phyloP scores from a whole-genome alignment of 495 filamentous ascomycete species.

The Glonium stellatum region DNA sequence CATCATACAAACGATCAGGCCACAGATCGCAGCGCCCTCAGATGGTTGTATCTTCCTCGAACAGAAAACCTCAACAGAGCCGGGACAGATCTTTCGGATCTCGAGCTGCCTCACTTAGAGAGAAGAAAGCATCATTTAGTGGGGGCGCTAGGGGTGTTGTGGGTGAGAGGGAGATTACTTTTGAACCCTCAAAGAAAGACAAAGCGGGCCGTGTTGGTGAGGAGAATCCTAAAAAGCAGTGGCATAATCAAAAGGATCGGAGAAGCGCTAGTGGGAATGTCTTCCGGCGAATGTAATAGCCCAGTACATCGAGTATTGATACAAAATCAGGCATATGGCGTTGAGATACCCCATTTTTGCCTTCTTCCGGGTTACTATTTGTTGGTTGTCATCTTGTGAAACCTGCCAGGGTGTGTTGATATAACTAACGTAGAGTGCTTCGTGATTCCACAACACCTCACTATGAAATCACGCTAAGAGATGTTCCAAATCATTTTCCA shows the following conservation, averaged over 20 bases:
- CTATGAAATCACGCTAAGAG: no score
- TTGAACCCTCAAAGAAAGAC: conserved; percentile 59
- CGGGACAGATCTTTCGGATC: conserved; percentile 64
- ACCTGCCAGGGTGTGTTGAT: no score
- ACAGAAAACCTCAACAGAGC: conserved; percentile 34
- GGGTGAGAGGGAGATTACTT: conserved; percentile 82
- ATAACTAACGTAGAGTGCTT: no score
- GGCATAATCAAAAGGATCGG: conserved; percentile 43
- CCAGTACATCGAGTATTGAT: background rate
- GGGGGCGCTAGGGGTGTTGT: conserved; percentile 49
- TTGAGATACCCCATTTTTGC: no score
- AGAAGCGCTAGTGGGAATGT: conserved; percentile 69
- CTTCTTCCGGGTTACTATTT: no score
- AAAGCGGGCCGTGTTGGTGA: conserved; percentile 35
- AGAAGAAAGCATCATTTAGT: conserved; percentile 28
- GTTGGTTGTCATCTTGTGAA: no score
- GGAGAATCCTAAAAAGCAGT: conserved; percentile 20
- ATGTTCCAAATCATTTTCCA: no score
- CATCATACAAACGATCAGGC: conserved; percentile 51
- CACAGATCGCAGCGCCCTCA: conserved; percentile 44
- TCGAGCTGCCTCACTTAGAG: conserved; percentile 49
- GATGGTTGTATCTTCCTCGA: conserved; percentile 53
- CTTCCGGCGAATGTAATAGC: conserved; percentile 50
- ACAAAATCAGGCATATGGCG: no score
- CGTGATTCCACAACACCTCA: no score